phyloP scores from a whole-genome alignment of 768 basidiomycete species.

The Coprinopsis cinerea region DNA sequence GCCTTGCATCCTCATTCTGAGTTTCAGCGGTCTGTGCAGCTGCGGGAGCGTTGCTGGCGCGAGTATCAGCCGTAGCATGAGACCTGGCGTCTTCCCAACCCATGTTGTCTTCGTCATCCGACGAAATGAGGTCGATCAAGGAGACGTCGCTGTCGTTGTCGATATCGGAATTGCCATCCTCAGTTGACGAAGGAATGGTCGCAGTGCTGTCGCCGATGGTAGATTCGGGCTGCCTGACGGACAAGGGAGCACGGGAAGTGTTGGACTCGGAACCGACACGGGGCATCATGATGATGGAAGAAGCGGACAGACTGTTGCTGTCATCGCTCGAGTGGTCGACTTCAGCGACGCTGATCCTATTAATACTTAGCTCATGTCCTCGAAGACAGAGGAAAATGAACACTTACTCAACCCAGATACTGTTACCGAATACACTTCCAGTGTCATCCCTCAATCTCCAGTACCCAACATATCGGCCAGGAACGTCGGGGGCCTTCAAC shows the following conservation, averaged over 20 bases:
- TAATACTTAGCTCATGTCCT: constrained; percentile 5
- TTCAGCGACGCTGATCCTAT: constrained; percentile 60
- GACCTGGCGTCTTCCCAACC: constrained; percentile 52
- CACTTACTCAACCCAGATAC: constrained; percentile 75
- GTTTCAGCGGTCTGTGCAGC: not conserved
- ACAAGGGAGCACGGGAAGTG: constrained; percentile 15
- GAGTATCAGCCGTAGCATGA: constrained; percentile 23
- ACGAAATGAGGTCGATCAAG: constrained; percentile 56
- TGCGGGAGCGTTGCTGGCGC: constrained; percentile 16
- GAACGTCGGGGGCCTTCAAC: constrained; percentile 73
- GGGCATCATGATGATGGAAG: constrained; percentile 21
- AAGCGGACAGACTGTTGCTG: not conserved
- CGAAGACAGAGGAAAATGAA: not conserved
- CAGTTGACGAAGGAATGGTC: constrained; percentile 9
- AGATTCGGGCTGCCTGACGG: constrained; percentile 15
- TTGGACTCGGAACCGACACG: constrained; percentile 14
- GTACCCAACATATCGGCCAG: constrained; percentile 71
- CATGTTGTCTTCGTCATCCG: constrained; percentile 40
- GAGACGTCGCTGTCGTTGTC: constrained; percentile 39
- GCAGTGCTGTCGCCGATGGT: constrained; percentile 15
- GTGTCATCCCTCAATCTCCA: constrained; percentile 60
- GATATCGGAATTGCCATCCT: constrained; percentile 27
- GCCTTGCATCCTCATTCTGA: not conserved
- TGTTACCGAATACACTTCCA: constrained; percentile 61
- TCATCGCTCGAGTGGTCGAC: constrained; percentile 2